Evolutionary conservation across 2,329 filamentous ascomycete genomes (phyloP), one percentile per base, ranked within the genome.

Genomic region (Aspergillus persii): DNA sequence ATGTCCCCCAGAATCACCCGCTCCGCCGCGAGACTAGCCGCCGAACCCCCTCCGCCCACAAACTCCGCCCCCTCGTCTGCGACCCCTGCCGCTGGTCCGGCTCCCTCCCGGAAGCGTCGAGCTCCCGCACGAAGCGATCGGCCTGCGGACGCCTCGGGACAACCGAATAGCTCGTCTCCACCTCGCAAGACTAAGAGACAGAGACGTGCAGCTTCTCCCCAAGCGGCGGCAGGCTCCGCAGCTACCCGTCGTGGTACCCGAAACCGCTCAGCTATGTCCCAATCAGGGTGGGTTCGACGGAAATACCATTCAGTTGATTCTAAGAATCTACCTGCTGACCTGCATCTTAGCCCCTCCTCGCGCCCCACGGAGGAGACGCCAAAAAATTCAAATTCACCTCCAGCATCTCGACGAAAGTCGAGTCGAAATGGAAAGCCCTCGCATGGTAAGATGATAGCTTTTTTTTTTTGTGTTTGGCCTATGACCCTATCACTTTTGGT

Each of bases 1-100:
- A 97, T 96, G 92, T 91, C 91, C 86, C 83, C 88, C 86, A 97
- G 93, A 91, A 88, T 95, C 73, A 97, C 94, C 84, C 92, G 94
- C 83, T 95, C 93, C 73, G 89, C 93, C 78, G 90, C 93, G 82
- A 92, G 92, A 83, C 88, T 91, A 86, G 91, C 91, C 81, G 89
- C 91, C 79, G 83, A 83, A 67, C 71, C 77, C 65, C 71, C 79
- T 66, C 73, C 78, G 64, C 73, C 80, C 69, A 70, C 77, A 69
- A 70, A 66, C 78, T 61, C 72, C 74, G 64, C 68, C 73, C 63
- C 71, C 71, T 63, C 72, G 76, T 61, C 75, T 73, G 63, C 68
- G 71, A 68, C 68, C 66, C 62, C 70, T 75, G 71, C 78, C 76
- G 69, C 77, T 74, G 71, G 78, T 70, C 68, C 75, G 79, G 64